Percentiles rank a stretch among this genome's conserved stretches.
phyloP scores from a whole-genome alignment of 2,329 filamentous ascomycete genomes.

The Dactylellina parvicollis region DNA sequence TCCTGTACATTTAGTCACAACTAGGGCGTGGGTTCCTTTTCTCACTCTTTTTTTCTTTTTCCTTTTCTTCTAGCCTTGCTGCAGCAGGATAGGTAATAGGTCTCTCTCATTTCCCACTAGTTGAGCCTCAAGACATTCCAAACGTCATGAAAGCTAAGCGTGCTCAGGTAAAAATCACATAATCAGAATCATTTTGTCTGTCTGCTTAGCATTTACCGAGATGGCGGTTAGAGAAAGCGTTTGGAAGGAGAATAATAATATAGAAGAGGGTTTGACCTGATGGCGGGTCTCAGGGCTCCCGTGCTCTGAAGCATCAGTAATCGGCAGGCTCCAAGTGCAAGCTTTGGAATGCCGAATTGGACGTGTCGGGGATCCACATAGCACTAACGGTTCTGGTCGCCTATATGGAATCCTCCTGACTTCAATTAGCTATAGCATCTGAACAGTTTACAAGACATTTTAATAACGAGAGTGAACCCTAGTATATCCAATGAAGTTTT shows the following conservation, averaged over 20 bases:
- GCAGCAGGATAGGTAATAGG: not conserved
- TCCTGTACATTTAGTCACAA: slow-evolving; percentile 27
- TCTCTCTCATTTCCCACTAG: not conserved
- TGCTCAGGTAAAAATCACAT: slow-evolving; percentile 16
- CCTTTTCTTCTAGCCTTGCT: not conserved
- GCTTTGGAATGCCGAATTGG: no score
- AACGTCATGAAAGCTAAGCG: slow-evolving; percentile 11
- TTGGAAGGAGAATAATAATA: no score
- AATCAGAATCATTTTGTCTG: slow-evolving; percentile 4
- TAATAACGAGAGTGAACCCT: slow-evolving; percentile 36
- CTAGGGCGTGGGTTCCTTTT: not conserved
- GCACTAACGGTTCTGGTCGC: slow-evolving; percentile 10
- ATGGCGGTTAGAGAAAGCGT: slow-evolving; percentile 38
- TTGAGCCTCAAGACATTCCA: slow-evolving; percentile 17
- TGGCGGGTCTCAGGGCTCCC: no score
- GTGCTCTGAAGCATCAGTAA: no score
- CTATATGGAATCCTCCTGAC: not conserved
- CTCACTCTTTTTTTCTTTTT: not conserved
- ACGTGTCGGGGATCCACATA: slow-evolving; percentile 40
- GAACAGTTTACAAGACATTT: slow-evolving; percentile 19
- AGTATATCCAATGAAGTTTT: slow-evolving; percentile 16
- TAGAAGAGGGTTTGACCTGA: no score
- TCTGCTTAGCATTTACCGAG: slow-evolving; percentile 21
- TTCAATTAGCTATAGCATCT: not conserved
- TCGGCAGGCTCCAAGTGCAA: slow-evolving; percentile 19